Evolutionary conservation across 208 protist genomes (phyloP), one percentile per base, ranked within the genome.

Genomic region (Leishmania tarentolae): DNA sequence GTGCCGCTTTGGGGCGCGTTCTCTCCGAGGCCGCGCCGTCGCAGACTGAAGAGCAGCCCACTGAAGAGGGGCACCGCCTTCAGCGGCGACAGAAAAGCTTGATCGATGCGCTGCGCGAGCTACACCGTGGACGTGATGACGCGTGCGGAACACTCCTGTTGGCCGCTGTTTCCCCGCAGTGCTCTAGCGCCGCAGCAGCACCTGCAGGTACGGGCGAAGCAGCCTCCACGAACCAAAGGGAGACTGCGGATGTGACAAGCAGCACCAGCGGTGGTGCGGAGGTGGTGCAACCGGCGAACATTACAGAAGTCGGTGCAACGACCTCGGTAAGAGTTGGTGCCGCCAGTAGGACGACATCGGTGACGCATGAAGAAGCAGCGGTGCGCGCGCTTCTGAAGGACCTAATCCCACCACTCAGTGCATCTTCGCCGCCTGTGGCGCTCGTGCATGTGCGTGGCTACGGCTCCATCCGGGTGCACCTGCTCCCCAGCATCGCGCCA

Each of bases 401-500:
- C 3, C 78, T 85, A 8, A 24, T 84, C 21, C 71, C 80, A 7
- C 24, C 71, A 19, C 40, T 59, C 37, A 63, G 66, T 19, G 46
- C 73, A 46, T 24, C 63, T 5, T 35, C 72, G 15, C 44, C 66
- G 63, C 80, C 69, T 57, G 65, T 80, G 50, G 75, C 63, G 31
- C 65, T 94, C 44, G 76, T 88, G n/a, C 86, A 90, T 72, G 83
- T 95, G 31, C 81, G 83, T 46, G 78, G 79, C 56, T 93, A 91
- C 85, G 90, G 91, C 78, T 88, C 78, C 19, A 78, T 96, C 50
- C 85, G 72, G n/a, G 68, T 99, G 11, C 77, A 93, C 76, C 92
- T 99, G 19, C 98, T 98, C 81, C 93, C 97, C 31, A 77, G 91
- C 15, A 90, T 99, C 71, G 84, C 86, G 24, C 98, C 99, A 11